A percentile compares a stretch with the other conserved stretches of the same genome.
phyloP scores from a whole-genome alignment of 768 basidiomycete genomes.

The Leccinum pellstonianum region DNA sequence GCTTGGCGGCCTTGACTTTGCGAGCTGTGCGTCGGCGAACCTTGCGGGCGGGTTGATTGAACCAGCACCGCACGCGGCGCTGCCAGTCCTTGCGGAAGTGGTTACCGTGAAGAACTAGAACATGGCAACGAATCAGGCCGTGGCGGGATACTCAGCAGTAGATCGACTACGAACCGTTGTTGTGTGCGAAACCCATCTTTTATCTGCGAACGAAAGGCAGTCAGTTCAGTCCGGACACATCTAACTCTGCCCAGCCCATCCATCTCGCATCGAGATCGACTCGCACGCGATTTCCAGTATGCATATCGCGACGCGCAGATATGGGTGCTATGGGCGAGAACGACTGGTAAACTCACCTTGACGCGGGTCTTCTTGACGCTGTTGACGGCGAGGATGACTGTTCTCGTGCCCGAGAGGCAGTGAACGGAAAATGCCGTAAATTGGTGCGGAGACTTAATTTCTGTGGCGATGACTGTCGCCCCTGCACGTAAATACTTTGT shows the following conservation, averaged over 20 bases:
- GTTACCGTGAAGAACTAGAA: conserved; percentile 81
- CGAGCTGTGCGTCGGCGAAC: conserved; percentile 92
- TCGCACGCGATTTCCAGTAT: not conserved
- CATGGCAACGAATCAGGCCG: conserved; percentile 12
- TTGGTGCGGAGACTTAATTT: conserved; percentile 32
- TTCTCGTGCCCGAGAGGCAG: not conserved
- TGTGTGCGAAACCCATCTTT: conserved; percentile 38
- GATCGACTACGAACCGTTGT: conserved; percentile 29
- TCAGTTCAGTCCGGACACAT: conserved; percentile 25
- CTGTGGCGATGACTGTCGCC: not conserved
- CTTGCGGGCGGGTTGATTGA: conserved; percentile 98
- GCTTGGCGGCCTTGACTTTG: conserved; percentile 83
- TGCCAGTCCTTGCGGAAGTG: conserved; percentile 99
- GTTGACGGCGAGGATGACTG: conserved; percentile 21
- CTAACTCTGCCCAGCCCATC: conserved; percentile 20
- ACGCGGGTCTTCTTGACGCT: conserved; percentile 33
- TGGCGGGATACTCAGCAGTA: conserved; percentile 27
- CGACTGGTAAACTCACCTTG: conserved; percentile 30
- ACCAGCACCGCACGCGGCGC: conserved; percentile 94
- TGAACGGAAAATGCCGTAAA: conserved; percentile 26
- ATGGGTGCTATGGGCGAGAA: not conserved
- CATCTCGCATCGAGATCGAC: conserved; percentile 13
- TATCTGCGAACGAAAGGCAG: conserved; percentile 23
- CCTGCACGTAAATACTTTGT: not conserved
- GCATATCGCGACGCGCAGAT: not conserved